A percentile compares a stretch with the other conserved stretches of the same genome.
Conservation (phyloP, 805 yeast genomes). For the Zygotorulaspora danielsina region DNA sequence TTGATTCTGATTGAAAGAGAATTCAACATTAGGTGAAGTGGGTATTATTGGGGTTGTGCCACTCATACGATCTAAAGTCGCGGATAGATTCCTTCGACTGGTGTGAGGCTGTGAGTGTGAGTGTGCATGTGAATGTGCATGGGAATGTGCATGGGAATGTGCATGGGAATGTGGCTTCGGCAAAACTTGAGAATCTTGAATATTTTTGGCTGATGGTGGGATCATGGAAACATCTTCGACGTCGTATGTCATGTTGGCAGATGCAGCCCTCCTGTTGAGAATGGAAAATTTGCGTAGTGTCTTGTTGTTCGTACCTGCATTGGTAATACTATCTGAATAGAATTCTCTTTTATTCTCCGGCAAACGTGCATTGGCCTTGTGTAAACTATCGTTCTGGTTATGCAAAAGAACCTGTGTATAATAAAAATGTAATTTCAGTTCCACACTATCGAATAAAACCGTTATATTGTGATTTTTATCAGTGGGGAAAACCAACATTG, state of each 20-base stretch:
- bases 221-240: slow-evolving; percentile 3
- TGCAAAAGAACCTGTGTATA: slow-evolving; percentile 20
- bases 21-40: slow-evolving; percentile 25
- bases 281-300: slow-evolving; percentile 22
- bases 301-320: slow-evolving; percentile 4
- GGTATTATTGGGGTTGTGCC: slow-evolving; percentile 12
- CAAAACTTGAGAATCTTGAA: slow-evolving; percentile 7
- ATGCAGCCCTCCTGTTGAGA: slow-evolving; percentile 21
- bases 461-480: slow-evolving; percentile 29
- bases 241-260: slow-evolving; percentile 16
- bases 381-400: background rate
- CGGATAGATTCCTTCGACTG: slow-evolving; percentile 26
- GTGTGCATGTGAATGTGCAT: background rate
- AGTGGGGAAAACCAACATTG: slow-evolving; percentile 28
- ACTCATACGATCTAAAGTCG: slow-evolving; percentile 31
- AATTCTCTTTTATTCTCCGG: background rate
- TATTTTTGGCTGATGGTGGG: slow-evolving; percentile 5
- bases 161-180: background rate
- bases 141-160: too few relatives aligned
- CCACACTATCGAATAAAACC: slow-evolving; percentile 22
- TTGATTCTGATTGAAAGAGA: slow-evolving; percentile 24
- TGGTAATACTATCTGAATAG: background rate
- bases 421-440: slow-evolving; percentile 22
- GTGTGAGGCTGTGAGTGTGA: background rate
- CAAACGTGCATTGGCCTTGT: background rate